Percentiles rank a stretch among this genome's conserved stretches.
phyloP scores from a whole-genome alignment of 345 rosid genomes.

The Gossypium thurberi region DNA sequence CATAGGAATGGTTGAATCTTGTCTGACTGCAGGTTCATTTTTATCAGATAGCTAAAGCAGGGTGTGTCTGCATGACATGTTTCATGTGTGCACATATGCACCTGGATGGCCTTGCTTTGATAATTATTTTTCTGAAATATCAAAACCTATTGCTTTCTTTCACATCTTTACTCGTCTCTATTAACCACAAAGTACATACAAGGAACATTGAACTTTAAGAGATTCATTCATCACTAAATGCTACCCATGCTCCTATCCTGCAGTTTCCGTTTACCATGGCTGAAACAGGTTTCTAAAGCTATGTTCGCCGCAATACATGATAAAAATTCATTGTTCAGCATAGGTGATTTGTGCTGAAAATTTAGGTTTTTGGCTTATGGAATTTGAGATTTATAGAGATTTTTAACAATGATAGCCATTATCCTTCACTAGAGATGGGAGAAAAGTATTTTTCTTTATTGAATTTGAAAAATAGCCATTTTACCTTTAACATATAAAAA shows the following conservation, averaged over 20 bases:
- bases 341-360: not conserved
- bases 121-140: too few relatives aligned
- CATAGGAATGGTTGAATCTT: constrained; percentile 5
- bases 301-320: not conserved
- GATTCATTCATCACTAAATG: not conserved
- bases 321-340: not conserved
- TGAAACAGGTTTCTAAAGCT: not conserved
- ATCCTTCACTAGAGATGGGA: too few relatives aligned
- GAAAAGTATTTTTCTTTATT: too few relatives aligned
- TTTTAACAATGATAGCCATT: too few relatives aligned
- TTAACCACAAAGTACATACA: not conserved
- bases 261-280: not conserved
- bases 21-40: not conserved
- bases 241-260: not conserved
- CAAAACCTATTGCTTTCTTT: not conserved
- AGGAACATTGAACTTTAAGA: not conserved
- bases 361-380: not conserved
- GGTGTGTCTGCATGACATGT: not conserved
- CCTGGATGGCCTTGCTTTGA: not conserved
- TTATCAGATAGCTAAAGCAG: not conserved
- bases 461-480: too few relatives aligned
- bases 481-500: too few relatives aligned
- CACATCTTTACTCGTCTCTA: not conserved
- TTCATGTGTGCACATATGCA: not conserved
- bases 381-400: not conserved